Conservation (phyloP, 2,329 filamentous ascomycete genomes). For the Claviceps arundinis region DNA sequence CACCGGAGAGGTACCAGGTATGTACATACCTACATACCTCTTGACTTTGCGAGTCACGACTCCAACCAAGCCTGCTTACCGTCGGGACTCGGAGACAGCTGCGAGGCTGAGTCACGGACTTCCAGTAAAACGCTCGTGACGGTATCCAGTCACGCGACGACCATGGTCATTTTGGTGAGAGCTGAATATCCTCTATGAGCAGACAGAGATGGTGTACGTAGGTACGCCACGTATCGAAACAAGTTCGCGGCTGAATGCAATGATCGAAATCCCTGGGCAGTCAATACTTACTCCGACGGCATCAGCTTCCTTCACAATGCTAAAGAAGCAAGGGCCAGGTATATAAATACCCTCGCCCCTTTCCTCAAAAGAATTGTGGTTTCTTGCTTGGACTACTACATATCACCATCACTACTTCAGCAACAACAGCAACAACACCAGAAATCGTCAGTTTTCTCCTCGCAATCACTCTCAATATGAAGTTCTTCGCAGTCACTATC, state of each 20-base stretch:
- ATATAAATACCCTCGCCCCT: not conserved
- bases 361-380: not conserved
- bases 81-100: too few relatives aligned
- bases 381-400: not conserved
- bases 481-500: constrained; percentile 16
- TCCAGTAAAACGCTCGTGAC: too few relatives aligned
- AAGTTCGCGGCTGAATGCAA: not conserved
- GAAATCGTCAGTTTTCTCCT: not conserved
- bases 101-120: too few relatives aligned
- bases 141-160: not conserved
- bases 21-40: too few relatives aligned
- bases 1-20: too few relatives aligned
- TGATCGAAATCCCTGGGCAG: not conserved
- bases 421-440: not conserved
- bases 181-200: too few relatives aligned
- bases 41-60: too few relatives aligned
- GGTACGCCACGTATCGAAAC: not conserved
- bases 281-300: not conserved
- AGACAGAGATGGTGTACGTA: not conserved
- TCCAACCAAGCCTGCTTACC: too few relatives aligned
- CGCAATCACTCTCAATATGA: constrained; percentile 11
- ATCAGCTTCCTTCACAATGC: not conserved
- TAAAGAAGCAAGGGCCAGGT: not conserved
- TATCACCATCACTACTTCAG: not conserved
- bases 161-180: not conserved